Percentiles rank a stretch among this genome's conserved stretches.
Conservation (phyloP, 108 stramenopile genomes). For the Pseudonitzschia pungens region DNA sequence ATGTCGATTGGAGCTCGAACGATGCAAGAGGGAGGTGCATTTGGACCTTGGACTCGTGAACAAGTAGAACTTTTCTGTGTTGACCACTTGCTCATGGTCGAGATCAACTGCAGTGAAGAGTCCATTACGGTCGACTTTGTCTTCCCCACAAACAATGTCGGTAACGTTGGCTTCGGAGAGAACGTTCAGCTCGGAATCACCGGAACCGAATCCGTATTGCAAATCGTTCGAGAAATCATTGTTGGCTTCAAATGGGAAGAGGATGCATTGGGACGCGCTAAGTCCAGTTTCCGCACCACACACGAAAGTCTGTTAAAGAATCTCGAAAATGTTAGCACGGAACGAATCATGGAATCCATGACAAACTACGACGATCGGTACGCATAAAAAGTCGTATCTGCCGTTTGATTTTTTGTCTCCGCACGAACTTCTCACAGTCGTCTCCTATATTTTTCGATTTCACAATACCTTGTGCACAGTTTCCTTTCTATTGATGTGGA, state of each 20-base stretch:
- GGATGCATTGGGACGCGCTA: slow-evolving; percentile 93
- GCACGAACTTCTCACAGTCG: not conserved
- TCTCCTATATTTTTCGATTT: not conserved
- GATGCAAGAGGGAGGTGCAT: slow-evolving; percentile 98
- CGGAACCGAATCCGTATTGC: slow-evolving; percentile 92
- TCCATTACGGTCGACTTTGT: slow-evolving; percentile 89
- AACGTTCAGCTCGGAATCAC: slow-evolving; percentile 81
- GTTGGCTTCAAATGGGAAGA: slow-evolving; percentile 94
- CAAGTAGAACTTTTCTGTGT: slow-evolving; percentile 98
- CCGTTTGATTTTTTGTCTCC: not conserved
- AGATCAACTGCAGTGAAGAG: slow-evolving; percentile 95
- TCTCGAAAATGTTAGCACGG: slow-evolving; percentile 81
- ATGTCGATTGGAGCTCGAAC: slow-evolving; percentile 94
- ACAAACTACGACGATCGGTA: slow-evolving; percentile 70
- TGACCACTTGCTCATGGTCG: slow-evolving; percentile 96
- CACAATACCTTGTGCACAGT: slow-evolving; percentile 24
- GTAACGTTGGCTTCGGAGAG: slow-evolving; percentile 85
- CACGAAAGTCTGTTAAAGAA: slow-evolving; percentile 88
- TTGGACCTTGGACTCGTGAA: slow-evolving; percentile 92
- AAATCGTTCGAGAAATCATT: slow-evolving; percentile 92
- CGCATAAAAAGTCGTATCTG: slow-evolving; percentile 6
- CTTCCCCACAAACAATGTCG: slow-evolving; percentile 94
- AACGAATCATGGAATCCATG: slow-evolving; percentile 81
- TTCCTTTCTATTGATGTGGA: slow-evolving; percentile 90
- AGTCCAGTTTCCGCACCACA: slow-evolving; percentile 83